These are phyloP conservation scores for Picocystis sp. DNA, from an alignment of 163 green algal genomes.

Conservation along the genomic window DNA sequence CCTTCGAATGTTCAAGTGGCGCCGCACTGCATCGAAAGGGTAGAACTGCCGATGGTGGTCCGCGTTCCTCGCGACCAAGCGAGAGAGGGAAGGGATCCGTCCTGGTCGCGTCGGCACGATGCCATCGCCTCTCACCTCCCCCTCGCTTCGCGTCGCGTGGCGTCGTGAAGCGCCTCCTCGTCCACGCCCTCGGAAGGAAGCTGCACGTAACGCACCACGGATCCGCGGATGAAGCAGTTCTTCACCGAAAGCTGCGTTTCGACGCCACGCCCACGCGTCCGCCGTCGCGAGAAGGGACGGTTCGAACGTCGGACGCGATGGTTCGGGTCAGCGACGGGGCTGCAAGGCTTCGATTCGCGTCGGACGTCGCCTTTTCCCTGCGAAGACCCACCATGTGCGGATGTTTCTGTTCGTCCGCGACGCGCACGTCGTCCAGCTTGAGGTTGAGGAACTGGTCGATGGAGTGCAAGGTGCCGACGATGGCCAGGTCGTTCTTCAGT, in stretches of 20 bases:
- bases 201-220: slow-evolving; percentile 91
- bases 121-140: slow-evolving; percentile 10
- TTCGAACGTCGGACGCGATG: background rate
- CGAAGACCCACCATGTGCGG: slow-evolving; percentile 98
- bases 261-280: background rate
- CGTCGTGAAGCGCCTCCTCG: slow-evolving; percentile 92
- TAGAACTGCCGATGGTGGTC: no score
- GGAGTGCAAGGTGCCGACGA: slow-evolving; percentile 79
- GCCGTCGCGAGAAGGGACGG: no score
- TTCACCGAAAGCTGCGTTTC: slow-evolving; percentile 81
- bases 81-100: no score
- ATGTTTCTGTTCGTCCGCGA: slow-evolving; percentile 81
- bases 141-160: slow-evolving; percentile 76
- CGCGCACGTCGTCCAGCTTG: slow-evolving; percentile 77
- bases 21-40: no score
- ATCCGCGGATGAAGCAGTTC: slow-evolving; percentile 95
- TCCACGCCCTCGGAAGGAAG: slow-evolving; percentile 80
- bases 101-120: no score
- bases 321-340: background rate
- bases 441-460: slow-evolving; percentile 99
- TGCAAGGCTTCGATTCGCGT: background rate
- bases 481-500: slow-evolving; percentile 96
- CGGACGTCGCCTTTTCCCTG: background rate
- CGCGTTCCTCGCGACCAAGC: no score
- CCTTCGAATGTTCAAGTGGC: no score